Evolutionary conservation across 2,329 filamentous ascomycete species (phyloP), one percentile per base, ranked within the genome.

Genomic region (Calonectria pseudoreteaudii): DNA sequence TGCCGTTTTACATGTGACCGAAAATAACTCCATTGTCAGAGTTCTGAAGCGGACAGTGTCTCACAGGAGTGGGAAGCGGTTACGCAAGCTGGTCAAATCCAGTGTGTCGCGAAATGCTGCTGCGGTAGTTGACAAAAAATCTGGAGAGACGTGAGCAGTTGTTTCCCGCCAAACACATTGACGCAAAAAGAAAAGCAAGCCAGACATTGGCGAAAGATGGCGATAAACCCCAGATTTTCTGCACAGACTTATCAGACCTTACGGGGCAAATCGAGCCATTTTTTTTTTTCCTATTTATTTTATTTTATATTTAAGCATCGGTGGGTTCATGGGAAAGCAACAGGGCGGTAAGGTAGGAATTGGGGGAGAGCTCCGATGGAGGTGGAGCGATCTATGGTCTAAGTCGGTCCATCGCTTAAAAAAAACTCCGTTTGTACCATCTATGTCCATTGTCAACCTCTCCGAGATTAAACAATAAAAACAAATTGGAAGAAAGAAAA

Each of bases 201-300:
- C 4, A 30, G 34, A 14, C 34, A 62, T 62, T 62, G 56, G 56
- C 60, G 60, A 65, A 49, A 49, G n/a, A 65, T 34, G 31, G 31
- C 60, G 60, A 65, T 65, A 49, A 65, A 68, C 56, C 65, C 65
- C 70, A 64, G 65, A 31, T 38, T 52, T 52, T n/a, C 49, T 49
- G 49, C 56, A 72, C 70, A 65, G 56, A 49, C 65, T 65, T 49
- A 4, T 18, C 23, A 31, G 47, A 58, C 56, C 26, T 72, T 66
- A 60, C 66, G 58, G 70, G 66, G 70, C 38, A 64, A 72, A 69
- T 69, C 56, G 70, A 60, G 70, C 70, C 70, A 72, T 65, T 72
- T 72, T 72, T 72, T 65, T n/a, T n/a, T n/a, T n/a, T n/a, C n/a
- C n/a, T n/a, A n/a, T n/a, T 49, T 65, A 10, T 23, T 31, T 4